Evolutionary conservation across 352 stramenopile species (phyloP), one percentile per base, ranked within the genome.

Genomic region (Phytophthora tubulina): DNA sequence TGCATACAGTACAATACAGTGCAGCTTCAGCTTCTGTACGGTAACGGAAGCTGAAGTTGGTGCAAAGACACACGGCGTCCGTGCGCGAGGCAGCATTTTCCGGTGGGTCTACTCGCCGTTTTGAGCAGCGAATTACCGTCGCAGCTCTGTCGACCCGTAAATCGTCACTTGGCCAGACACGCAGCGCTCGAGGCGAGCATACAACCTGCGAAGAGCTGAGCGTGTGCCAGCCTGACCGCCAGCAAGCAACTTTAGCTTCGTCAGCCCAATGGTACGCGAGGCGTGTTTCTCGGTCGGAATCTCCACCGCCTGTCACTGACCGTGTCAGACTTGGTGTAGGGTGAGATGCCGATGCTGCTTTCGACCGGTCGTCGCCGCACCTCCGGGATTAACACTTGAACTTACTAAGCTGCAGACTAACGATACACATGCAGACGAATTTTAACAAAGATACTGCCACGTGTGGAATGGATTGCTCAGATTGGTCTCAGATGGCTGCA

Each of bases 401-500:
- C 46, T 54, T 58, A 65, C 53, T 64, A 65, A 52, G 63, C 17
- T 51, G 55, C 41, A 61, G 52, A 61, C 64, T 61, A 72, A 61
- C 17, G 39, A 11, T 13, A 7, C 53, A n/a, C 54, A 57, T 66
- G 63, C 63, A 66, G 49, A 67, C 55, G 42, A 33, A 72, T 51
- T 52, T 42, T 36, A 50, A 68, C 66, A 73, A 59, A 73, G 51
- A 73, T 59, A 33, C 50, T 11, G 44, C 58, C n/a, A 44, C 61
- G 6, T 54, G 27, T 39, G 41, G 14, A 32, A 33, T 69, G 52
- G 65, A 73, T 73, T 73, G 58, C 66, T 73, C 49, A 73, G 53
- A 51, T 14, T n/a, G 31, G 32, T 11, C 32, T 44, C 50, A 44
- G n/a, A 15, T 53, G 17, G 41, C 41, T n/a, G 27, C 35, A 56